Percentiles rank a stretch among this genome's conserved stretches.
phyloP scores from a whole-genome alignment of 352 stramenopile species.

The Phytophthora citrophthora region DNA sequence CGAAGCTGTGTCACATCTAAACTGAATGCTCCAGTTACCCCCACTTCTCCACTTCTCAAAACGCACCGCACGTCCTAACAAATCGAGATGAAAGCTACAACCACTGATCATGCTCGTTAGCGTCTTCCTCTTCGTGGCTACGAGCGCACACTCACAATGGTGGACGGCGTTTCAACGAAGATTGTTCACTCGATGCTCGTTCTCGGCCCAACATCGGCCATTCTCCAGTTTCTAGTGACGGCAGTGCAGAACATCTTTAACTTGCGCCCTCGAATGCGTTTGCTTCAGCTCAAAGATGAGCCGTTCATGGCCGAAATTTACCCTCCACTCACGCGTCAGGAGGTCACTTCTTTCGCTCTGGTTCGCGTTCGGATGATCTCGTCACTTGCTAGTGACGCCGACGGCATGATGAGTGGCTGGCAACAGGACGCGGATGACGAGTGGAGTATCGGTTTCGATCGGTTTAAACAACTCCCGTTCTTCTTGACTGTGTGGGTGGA shows the following conservation, averaged over 20 bases:
- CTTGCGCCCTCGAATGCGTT: background rate
- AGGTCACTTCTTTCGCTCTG: conserved; percentile 23
- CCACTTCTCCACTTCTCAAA: too few relatives aligned
- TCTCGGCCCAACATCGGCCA: background rate
- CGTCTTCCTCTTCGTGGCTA: background rate
- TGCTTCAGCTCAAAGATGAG: background rate
- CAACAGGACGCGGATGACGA: background rate
- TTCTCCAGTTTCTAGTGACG: background rate
- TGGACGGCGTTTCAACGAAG: background rate
- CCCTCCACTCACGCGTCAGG: conserved; percentile 2
- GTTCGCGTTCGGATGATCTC: conserved; percentile 19
- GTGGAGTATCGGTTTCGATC: background rate
- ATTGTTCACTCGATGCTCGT: background rate
- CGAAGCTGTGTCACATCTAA: background rate
- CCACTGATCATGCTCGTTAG: background rate
- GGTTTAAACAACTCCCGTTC: background rate
- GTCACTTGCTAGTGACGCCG: conserved; percentile 7
- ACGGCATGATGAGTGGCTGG: background rate
- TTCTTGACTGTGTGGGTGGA: too few relatives aligned
- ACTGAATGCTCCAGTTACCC: background rate
- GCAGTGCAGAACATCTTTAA: background rate
- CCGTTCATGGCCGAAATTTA: background rate
- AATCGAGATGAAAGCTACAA: background rate
- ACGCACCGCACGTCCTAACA: background rate
- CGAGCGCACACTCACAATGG: background rate